Base-by-base conservation (phyloP, 176 grass and related monocot species). In the Guadua angustifolia region DNA sequence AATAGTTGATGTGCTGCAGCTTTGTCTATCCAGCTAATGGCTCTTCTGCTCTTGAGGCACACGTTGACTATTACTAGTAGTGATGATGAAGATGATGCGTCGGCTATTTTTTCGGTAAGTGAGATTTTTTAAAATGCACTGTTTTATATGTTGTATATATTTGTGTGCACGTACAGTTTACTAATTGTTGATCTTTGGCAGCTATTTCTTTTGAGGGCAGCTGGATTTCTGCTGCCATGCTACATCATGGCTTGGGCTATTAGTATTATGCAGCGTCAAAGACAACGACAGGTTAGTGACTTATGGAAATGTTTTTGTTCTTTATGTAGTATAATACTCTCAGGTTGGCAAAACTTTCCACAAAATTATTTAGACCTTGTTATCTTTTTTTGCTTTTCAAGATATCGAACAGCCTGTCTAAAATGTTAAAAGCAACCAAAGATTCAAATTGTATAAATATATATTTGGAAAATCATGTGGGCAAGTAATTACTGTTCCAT, bases 241-340 rank as follows among this genome's bases (percentile, higher is more conserved):
- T 97, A 97, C 75, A 91, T 97, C 49, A 93, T 97, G 95, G 95
- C 95, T 35, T 94, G 95, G 95, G 95, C 92, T 50, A 94, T 97
- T 72, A 97, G 84, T 64, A 91, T 97, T 55, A 84, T 97, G 82
- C 92, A 97, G 57, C 90, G 90, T 70, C 95, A 92, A 83, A 91
- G 95, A 75, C 95, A 97, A 61, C 88, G 87, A 89, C 95, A 98
- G 90, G 95, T 95, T 80, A 40, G 58, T 71, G 55, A 47, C 53
- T 40, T 5, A 74, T 78, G 42, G 17, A 68, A 45, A 60, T 81
- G 17, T 32, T 84, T 84, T 73, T 38, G 19, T 53, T 61, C 63
- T 63, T 78, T 63, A 38, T 81, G 6, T 51, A 71, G 66, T 76
- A 29, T 61, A 50, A 26, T 69, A 25, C 45, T 18, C 26, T 84